phyloP scores from a whole-genome alignment of 139 green algal genomes.

The Picochlorum sp. region DNA sequence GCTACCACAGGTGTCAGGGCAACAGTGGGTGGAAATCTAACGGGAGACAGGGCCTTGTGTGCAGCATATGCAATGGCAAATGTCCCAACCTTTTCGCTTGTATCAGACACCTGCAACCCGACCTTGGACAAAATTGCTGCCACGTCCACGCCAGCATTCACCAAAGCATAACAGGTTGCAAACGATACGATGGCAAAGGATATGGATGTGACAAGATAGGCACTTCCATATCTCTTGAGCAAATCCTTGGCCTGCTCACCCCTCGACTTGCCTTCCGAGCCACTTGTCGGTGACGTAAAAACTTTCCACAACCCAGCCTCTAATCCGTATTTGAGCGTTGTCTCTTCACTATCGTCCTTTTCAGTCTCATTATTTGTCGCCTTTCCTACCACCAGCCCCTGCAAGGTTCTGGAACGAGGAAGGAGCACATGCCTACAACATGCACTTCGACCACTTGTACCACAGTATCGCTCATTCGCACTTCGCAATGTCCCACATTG shows the following conservation, averaged over 20 bases:
- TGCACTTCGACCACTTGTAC: not conserved
- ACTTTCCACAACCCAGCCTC: conserved; percentile 84
- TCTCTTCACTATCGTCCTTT: conserved; percentile 15
- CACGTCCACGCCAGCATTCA: conserved; percentile 84
- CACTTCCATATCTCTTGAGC: conserved; percentile 83
- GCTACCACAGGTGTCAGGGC: conserved; percentile 95
- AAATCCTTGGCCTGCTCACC: conserved; percentile 72
- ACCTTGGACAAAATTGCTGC: conserved; percentile 57
- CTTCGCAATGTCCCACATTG: not conserved
- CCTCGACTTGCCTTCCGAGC: conserved; percentile 21
- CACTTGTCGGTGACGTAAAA: conserved; percentile 51
- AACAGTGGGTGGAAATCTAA: conserved; percentile 97
- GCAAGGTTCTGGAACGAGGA: too few relatives aligned
- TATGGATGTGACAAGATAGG: conserved; percentile 96
- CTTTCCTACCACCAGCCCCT: too few relatives aligned
- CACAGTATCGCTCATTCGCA: conserved; percentile 1
- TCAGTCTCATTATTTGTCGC: too few relatives aligned
- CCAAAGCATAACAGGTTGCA: conserved; percentile 76
- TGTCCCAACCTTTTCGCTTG: conserved; percentile 79
- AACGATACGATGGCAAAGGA: conserved; percentile 94
- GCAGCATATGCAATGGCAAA: conserved; percentile 95
- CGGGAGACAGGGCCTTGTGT: conserved; percentile 96
- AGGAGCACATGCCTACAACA: not conserved
- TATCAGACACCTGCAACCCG: conserved; percentile 68
- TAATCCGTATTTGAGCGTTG: conserved; percentile 82